Evolutionary conservation across 305 asterid genomes (phyloP).

Genomic region (Fraxinus sp.): DNA sequence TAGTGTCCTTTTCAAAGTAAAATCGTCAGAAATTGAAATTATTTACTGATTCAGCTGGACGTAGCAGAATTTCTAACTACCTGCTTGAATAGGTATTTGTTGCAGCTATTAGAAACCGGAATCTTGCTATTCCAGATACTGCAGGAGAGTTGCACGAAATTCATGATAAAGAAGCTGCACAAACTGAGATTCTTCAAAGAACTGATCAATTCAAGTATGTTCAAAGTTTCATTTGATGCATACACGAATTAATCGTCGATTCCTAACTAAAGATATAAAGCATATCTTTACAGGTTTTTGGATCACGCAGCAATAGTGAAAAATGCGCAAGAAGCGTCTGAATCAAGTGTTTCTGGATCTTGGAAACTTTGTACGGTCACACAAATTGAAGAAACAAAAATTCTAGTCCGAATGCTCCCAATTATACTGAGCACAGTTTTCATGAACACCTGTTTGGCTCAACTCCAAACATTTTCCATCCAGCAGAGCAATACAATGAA

Average conservation of each 20-base stretch:
- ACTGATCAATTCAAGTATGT: slow-evolving; percentile 64
- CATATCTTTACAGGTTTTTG: slow-evolving; percentile 38
- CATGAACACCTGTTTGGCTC: slow-evolving; percentile 80
- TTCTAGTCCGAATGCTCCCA: slow-evolving; percentile 61
- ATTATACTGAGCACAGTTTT: slow-evolving; percentile 58
- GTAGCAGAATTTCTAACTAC: not conserved
- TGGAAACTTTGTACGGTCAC: slow-evolving; percentile 60
- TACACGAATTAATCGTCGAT: not conserved
- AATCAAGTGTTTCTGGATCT: slow-evolving; percentile 26
- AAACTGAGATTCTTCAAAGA: slow-evolving; percentile 50
- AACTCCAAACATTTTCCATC: slow-evolving; percentile 67
- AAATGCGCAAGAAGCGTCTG: slow-evolving; percentile 16
- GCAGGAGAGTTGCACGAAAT: slow-evolving; percentile 45
- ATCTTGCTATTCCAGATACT: slow-evolving; percentile 39
- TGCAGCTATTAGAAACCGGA: slow-evolving; percentile 53
- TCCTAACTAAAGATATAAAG: not conserved
- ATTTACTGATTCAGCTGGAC: not conserved
- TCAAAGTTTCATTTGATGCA: not conserved
- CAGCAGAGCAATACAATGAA: slow-evolving; percentile 66
- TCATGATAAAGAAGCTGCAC: slow-evolving; percentile 42
- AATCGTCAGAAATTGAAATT: not conserved
- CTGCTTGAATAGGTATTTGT: slow-evolving; percentile 46
- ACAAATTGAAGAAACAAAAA: slow-evolving; percentile 71
- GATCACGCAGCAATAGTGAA: slow-evolving; percentile 57
- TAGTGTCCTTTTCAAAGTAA: not conserved